Conservation (phyloP, 768 basidiomycete species). For the Mycena metata region DNA sequence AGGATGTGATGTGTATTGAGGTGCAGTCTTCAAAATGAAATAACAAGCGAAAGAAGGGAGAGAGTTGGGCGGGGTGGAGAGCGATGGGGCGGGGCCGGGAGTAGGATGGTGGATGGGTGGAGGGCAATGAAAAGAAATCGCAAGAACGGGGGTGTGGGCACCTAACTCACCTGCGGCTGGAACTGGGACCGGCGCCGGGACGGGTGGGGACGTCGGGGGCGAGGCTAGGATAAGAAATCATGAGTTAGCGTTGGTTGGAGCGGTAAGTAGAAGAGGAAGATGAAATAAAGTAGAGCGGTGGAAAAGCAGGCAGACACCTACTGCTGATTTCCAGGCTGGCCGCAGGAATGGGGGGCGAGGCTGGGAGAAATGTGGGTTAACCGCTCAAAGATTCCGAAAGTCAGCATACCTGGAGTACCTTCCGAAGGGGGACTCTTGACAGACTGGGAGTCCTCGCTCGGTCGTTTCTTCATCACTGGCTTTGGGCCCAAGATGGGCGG, state of each 20-base stretch:
- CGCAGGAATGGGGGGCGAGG: slow-evolving; percentile 31
- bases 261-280: background rate
- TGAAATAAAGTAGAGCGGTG: background rate
- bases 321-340: background rate
- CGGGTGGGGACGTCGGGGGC: background rate
- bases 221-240: background rate
- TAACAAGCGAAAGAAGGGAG: too few species aligned
- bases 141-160: too few species aligned
- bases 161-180: slow-evolving; percentile 10
- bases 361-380: background rate
- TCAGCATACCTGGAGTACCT: slow-evolving; percentile 18
- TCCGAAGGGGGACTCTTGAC: slow-evolving; percentile 42
- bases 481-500: slow-evolving; percentile 76
- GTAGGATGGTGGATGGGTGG: too few species aligned
- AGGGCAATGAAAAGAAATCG: too few species aligned
- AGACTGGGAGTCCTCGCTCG: slow-evolving; percentile 50
- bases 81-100: too few species aligned
- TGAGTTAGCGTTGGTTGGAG: background rate
- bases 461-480: slow-evolving; percentile 39
- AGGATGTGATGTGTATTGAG: too few species aligned
- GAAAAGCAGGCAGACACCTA: background rate
- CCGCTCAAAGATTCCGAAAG: background rate
- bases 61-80: too few species aligned
- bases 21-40: too few species aligned
- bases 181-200: background rate